Percentiles rank a stretch among this genome's conserved stretches.
phyloP scores from a whole-genome alignment of 805 yeast species.

The Candida odintsovae region DNA sequence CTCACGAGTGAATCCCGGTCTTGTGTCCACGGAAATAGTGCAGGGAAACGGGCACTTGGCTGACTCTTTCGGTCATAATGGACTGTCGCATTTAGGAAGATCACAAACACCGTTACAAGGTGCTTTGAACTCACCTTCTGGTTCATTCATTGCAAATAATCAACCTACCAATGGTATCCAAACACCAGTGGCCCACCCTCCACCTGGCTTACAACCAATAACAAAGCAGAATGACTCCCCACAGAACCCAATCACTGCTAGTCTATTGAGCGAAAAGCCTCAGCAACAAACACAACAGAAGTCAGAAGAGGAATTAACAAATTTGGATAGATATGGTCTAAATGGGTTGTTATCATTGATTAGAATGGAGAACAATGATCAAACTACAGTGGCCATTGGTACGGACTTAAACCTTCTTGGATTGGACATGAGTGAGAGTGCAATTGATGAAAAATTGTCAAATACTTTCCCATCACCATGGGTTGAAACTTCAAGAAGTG shows the following conservation, averaged over 20 bases:
- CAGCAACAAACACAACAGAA: slow-evolving; percentile 2
- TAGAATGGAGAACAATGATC: slow-evolving; percentile 56
- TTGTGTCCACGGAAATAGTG: not conserved
- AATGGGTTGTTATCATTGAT: slow-evolving; percentile 56
- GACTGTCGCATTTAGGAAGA: slow-evolving; percentile 6
- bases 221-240: not conserved
- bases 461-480: slow-evolving; percentile 85
- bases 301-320: slow-evolving; percentile 26
- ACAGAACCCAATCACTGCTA: not conserved
- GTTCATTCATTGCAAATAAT: slow-evolving; percentile 1
- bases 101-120: slow-evolving; percentile 13
- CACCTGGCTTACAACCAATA: slow-evolving; percentile 4
- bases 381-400: slow-evolving; percentile 65
- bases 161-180: slow-evolving; percentile 2
- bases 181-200: not conserved
- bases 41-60: not conserved
- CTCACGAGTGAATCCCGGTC: not conserved
- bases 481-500: slow-evolving; percentile 86
- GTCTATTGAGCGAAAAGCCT: not conserved
- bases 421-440: slow-evolving; percentile 42
- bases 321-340: slow-evolving; percentile 62
- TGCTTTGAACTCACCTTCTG: slow-evolving; percentile 9
- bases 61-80: not conserved
- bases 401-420: slow-evolving; percentile 67
- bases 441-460: slow-evolving; percentile 38